Evolutionary conservation across 495 filamentous ascomycete species (phyloP).

Genomic region (Talaromyces nanjingensis): DNA sequence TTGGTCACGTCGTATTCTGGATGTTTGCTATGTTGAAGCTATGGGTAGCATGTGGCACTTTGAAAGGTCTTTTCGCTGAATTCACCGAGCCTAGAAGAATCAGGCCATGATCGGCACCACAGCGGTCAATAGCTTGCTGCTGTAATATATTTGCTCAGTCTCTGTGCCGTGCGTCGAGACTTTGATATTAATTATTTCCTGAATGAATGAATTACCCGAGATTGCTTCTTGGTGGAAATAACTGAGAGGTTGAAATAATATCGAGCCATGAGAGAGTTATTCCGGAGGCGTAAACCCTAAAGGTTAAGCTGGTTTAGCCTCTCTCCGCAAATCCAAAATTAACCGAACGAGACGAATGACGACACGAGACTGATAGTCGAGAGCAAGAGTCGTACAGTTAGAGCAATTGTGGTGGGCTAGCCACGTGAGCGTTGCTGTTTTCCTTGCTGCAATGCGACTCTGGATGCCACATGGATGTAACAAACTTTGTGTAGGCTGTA

Average conservation of each 20-base stretch:
- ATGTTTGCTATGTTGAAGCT: neutral
- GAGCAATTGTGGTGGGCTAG: neutral
- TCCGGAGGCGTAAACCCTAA: neutral
- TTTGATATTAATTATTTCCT: neutral
- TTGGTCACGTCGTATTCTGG: neutral
- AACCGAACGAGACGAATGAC: neutral
- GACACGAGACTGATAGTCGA: too few species aligned
- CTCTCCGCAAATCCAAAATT: neutral
- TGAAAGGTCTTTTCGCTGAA: neutral
- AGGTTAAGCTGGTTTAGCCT: neutral
- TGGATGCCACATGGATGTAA: neutral
- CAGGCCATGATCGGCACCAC: neutral
- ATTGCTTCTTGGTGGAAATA: neutral
- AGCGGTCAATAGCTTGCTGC: neutral
- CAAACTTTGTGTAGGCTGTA: neutral
- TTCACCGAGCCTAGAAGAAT: neutral
- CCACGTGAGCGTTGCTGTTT: neutral
- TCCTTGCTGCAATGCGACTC: neutral
- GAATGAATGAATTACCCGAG: neutral
- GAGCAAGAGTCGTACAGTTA: neutral
- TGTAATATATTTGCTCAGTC: neutral
- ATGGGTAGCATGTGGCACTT: neutral
- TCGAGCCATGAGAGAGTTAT: neutral
- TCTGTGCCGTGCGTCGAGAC: neutral
- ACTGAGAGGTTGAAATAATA: neutral